Conservation (phyloP, 345 rosid species). For the Aurinia saxatilis region DNA sequence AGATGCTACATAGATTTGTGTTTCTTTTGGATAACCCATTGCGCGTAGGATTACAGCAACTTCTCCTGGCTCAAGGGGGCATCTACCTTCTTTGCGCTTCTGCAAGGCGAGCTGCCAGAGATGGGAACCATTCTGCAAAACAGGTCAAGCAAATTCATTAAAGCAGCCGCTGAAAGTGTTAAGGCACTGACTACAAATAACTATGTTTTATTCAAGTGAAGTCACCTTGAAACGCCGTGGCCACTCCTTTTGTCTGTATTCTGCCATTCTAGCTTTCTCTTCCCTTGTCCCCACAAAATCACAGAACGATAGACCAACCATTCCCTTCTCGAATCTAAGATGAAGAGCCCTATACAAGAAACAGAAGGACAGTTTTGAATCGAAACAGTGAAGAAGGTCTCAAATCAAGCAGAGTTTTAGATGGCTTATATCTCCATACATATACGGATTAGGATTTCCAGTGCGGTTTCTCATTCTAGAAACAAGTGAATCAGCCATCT, state of each 20-base stretch:
- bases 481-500: constrained; percentile 85
- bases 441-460: constrained; percentile 73
- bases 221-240: constrained; percentile 95
- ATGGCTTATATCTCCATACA: constrained; percentile 43
- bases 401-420: constrained; percentile 14
- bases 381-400: neutral
- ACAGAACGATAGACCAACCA: constrained; percentile 97
- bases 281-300: constrained; percentile 98
- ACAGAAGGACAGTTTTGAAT: constrained; percentile 5
- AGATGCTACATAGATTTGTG: constrained; percentile 99
- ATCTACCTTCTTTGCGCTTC: constrained; percentile 97
- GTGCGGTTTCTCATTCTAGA: constrained; percentile 97
- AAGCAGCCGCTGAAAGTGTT: neutral
- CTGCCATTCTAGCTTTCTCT: constrained; percentile 94
- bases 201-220: neutral
- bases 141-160: neutral
- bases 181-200: constrained; percentile 8
- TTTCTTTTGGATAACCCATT: constrained; percentile 98
- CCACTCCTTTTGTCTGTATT: constrained; percentile 95
- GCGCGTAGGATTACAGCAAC: constrained; percentile 97
- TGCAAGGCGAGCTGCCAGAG: constrained; percentile 92
- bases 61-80: constrained; percentile 99
- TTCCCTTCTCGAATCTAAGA: constrained; percentile 99
- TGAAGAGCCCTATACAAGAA: constrained; percentile 83
- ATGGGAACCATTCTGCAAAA: constrained; percentile 91